Evolutionary conservation across 129 eudicot genomes (phyloP).

Genomic region (Pseudognaphalium luteoalbum): DNA sequence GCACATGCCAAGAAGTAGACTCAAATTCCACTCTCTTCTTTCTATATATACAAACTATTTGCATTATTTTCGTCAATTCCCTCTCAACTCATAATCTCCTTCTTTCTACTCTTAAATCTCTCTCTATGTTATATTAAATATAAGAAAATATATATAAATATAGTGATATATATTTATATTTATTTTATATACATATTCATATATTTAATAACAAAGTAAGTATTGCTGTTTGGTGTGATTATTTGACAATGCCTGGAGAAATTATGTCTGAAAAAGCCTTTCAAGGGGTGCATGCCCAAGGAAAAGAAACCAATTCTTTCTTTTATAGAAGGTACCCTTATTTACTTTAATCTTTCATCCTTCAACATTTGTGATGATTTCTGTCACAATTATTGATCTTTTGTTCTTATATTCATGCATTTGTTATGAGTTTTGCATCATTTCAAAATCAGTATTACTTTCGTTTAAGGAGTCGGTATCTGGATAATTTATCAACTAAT

Average conservation of each 20-base stretch:
- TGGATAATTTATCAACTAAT: no score
- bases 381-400: neutral
- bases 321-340: constrained; percentile 46
- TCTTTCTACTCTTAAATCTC: neutral
- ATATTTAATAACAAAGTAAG: no score
- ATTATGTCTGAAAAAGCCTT: constrained; percentile 46
- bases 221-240: no score
- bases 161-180: no score
- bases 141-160: neutral
- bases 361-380: neutral
- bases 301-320: constrained; percentile 42
- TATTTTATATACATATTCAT: no score
- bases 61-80: neutral
- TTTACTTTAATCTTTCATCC: neutral
- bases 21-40: neutral
- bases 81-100: neutral
- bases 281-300: constrained; percentile 35
- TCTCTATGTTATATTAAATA: no score
- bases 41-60: constrained; percentile 2
- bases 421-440: no score
- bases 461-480: no score
- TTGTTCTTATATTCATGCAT: neutral
- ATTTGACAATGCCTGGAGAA: constrained; percentile 49
- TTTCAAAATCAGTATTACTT: no score
- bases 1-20: constrained; percentile 3